Conservation (phyloP, 2,329 filamentous ascomycete species). For the Tolypocladium guangdongense region DNA sequence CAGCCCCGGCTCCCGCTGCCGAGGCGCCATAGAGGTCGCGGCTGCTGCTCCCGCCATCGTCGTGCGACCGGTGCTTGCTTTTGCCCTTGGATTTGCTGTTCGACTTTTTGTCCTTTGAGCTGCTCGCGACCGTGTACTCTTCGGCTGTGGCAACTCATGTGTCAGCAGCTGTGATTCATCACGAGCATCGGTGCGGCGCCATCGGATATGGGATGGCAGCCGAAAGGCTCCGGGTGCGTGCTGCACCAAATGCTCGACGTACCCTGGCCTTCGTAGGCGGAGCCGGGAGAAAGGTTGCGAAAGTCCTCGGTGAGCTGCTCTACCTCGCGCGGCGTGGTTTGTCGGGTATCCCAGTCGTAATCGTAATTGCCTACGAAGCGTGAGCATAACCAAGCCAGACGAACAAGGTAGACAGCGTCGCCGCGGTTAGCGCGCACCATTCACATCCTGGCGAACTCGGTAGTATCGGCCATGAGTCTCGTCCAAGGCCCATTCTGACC, state of each 20-base stretch:
- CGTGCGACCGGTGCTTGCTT: constrained; percentile 5
- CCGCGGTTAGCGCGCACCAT: constrained; percentile 8
- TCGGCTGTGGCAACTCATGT: not conserved
- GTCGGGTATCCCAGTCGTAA: constrained; percentile 8
- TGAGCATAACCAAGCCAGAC: not conserved
- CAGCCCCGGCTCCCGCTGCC: not conserved
- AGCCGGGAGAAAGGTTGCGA: constrained; percentile 4
- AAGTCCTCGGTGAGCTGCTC: constrained; percentile 3
- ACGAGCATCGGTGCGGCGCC: not conserved
- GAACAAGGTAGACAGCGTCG: not conserved
- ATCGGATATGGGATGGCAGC: not conserved
- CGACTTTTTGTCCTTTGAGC: constrained; percentile 3
- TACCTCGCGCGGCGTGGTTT: constrained; percentile 4
- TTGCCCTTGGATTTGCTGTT: constrained; percentile 5
- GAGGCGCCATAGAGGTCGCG: not conserved
- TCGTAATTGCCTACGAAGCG: constrained; percentile 7
- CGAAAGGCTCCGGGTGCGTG: not conserved
- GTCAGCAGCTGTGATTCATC: not conserved
- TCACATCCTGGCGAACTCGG: constrained; percentile 14
- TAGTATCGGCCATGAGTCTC: constrained; percentile 8
- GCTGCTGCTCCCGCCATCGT: not conserved
- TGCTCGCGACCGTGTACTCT: constrained; percentile 3
- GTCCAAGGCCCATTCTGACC: constrained; percentile 16
- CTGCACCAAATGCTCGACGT: not conserved
- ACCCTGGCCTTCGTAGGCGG: constrained; percentile 3